phyloP scores from a whole-genome alignment of 2,329 filamentous ascomycete genomes.

The Sporothrix curviconia region DNA sequence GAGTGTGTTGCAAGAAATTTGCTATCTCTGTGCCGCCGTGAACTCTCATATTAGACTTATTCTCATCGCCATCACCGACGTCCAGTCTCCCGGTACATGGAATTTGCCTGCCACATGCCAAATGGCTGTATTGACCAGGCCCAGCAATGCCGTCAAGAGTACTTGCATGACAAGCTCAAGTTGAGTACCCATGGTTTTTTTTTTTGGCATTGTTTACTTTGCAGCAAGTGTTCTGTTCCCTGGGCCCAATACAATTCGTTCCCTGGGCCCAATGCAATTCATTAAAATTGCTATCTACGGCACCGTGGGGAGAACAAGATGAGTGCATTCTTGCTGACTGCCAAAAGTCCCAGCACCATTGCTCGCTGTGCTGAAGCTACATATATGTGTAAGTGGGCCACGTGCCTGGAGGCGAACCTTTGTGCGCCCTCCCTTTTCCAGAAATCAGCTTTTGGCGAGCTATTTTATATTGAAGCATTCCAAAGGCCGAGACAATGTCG shows the following conservation, averaged over 20 bases:
- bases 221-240: neutral
- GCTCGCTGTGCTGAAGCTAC: slow-evolving; percentile 45
- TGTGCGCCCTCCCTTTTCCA: neutral
- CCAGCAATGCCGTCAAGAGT: slow-evolving; percentile 16
- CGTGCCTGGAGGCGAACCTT: neutral
- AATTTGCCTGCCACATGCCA: slow-evolving; percentile 18
- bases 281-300: neutral
- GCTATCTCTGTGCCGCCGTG: too few species aligned
- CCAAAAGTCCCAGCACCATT: slow-evolving; percentile 8
- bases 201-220: neutral
- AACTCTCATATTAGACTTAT: too few species aligned
- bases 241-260: neutral
- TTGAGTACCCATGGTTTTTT: neutral
- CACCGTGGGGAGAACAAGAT: neutral
- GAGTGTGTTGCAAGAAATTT: too few species aligned
- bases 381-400: slow-evolving; percentile 35
- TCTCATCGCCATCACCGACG: neutral
- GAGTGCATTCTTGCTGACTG: slow-evolving; percentile 4
- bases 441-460: neutral
- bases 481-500: slow-evolving; percentile 47
- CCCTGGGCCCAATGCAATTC: neutral
- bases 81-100: slow-evolving; percentile 13
- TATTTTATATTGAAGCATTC: neutral
- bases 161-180: neutral
- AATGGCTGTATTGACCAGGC: slow-evolving; percentile 45